Evolutionary conservation across 805 yeast genomes (phyloP), one percentile per base, ranked within the genome.

Genomic region (Kazachstania psychrophila): DNA sequence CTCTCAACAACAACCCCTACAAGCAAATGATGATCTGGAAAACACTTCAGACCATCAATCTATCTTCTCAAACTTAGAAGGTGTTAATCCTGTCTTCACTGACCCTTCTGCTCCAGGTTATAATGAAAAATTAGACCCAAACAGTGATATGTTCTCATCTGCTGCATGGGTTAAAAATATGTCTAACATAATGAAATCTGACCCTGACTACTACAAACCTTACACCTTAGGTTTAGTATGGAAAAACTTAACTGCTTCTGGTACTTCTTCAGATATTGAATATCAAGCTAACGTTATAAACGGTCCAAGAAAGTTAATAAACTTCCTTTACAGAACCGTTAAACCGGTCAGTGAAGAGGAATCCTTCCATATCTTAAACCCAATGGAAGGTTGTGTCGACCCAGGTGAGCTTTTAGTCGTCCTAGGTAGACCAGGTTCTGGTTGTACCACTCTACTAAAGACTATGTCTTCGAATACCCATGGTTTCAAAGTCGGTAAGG

Each of bases 361-460:
- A 40, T 52, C 49, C 39, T 73, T 60, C 31, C 46, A 71, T 60
- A 73, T 66, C 44, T 63, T 70, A 52, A 70, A 69, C 47, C 58
- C 72, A 12, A 66, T 70, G 72, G 79, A 75, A 42, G 83, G 78
- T 17, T 44, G 70, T 12, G 51, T 73, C 27, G 63, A 62, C 37
- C 80, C 86, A 2, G 86, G 87, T 38, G 78, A 78, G 43, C 65
- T 79, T 31, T 73, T 79, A 5, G 82, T 80, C 37, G 88, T 81
- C 9, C 62, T 81, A 31, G 89, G 92, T 39, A 71, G 88, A 58
- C 89, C 89, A 1, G 89, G 89, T 48, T 69, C 81, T 25, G 84
- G 84, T 29, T 77, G 84, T 48, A 64, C 82, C 6, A 75, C 83
- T 4, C 60, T 75, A 35, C 62, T 77, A 47, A 75, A 75, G 49